phyloP scores from a whole-genome alignment of 1,139 yeast genomes.

The Magnusiomyces suaveolens region DNA sequence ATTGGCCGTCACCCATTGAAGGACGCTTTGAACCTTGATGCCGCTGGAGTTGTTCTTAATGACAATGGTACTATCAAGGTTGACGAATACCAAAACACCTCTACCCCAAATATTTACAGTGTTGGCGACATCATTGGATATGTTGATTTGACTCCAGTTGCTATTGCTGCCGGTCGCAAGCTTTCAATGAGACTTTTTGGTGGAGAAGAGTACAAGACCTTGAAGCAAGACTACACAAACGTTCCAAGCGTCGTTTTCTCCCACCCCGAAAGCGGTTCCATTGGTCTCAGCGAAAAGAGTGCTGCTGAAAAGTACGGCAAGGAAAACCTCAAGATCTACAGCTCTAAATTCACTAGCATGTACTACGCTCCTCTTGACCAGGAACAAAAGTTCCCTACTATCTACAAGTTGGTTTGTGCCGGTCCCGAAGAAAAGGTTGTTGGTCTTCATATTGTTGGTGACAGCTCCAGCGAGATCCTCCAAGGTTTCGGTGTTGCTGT shows the following conservation, averaged over 20 bases:
- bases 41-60: constrained; percentile 59
- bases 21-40: constrained; percentile 59
- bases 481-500: constrained; percentile 98
- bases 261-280: constrained; percentile 94
- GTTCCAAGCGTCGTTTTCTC: constrained; percentile 90
- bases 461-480: constrained; percentile 76
- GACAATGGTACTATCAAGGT: constrained; percentile 49
- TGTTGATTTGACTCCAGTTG: constrained; percentile 93
- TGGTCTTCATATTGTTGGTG: constrained; percentile 91
- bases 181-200: constrained; percentile 88
- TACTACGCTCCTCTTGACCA: constrained; percentile 65
- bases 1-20: constrained; percentile 76
- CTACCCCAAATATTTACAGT: constrained; percentile 63
- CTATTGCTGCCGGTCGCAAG: constrained; percentile 96
- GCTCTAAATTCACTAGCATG: constrained; percentile 81
- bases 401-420: constrained; percentile 68
- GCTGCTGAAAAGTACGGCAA: constrained; percentile 74
- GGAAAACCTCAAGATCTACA: constrained; percentile 71
- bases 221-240: constrained; percentile 70
- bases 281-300: constrained; percentile 72
- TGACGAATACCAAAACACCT: constrained; percentile 82
- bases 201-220: constrained; percentile 51
- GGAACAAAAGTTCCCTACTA: constrained; percentile 77
- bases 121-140: constrained; percentile 86
- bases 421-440: constrained; percentile 88